Conservation (phyloP, 441 rosid species). For the Erodium chrysanthum region DNA sequence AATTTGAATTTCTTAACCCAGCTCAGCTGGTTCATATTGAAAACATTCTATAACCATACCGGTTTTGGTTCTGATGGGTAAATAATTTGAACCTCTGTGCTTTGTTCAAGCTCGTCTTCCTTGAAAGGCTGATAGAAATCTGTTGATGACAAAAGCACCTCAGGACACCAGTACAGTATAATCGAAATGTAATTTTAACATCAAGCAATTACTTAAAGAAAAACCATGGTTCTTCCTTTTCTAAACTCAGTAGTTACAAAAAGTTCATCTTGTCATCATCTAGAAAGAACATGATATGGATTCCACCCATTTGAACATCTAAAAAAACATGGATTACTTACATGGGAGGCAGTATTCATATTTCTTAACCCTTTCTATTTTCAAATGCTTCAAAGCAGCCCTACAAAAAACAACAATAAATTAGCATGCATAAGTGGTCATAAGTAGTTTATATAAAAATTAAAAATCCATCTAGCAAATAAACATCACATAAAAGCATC, state of each 20-base stretch:
- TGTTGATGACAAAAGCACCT: constrained; percentile 24
- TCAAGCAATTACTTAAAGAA: neutral
- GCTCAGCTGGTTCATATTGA: neutral
- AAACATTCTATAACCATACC: constrained; percentile 30
- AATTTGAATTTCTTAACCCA: neutral
- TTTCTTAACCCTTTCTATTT: constrained; percentile 75
- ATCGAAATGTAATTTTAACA: neutral
- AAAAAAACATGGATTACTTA: constrained; percentile 38
- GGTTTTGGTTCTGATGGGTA: constrained; percentile 73
- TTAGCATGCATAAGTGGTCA: constrained; percentile 4
- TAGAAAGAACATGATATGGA: neutral
- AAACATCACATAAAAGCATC: too few relatives aligned
- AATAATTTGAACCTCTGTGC: constrained; percentile 65
- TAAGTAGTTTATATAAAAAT: neutral
- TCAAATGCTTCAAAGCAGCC: constrained; percentile 78
- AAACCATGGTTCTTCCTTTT: neutral
- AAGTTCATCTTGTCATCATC: constrained; percentile 4
- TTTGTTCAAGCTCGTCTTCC: constrained; percentile 84
- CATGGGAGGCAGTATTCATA: constrained; percentile 91
- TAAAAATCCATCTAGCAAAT: too few relatives aligned
- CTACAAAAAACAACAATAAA: constrained; percentile 35
- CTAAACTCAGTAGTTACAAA: neutral
- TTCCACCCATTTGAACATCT: constrained; percentile 16
- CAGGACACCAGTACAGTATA: constrained; percentile 10
- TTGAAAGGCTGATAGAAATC: constrained; percentile 81